phyloP scores from a whole-genome alignment of 805 yeast genomes.

The Candida nonsorbophila region DNA sequence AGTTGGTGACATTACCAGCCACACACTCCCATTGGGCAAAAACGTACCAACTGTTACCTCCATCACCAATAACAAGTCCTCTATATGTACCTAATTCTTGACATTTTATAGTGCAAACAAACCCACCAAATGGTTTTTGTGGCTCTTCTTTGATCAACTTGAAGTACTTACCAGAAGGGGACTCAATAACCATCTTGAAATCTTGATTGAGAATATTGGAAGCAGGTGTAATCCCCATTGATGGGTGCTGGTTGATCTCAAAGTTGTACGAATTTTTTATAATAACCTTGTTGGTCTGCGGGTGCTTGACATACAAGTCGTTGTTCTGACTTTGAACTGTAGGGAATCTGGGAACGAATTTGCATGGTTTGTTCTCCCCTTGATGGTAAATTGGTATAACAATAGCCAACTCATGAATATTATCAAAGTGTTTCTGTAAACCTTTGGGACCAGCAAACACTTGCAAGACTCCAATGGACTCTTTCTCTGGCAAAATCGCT shows the following conservation, averaged over 20 bases:
- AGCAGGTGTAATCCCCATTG: constrained; percentile 41
- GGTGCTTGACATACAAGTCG: constrained; percentile 80
- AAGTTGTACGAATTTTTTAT: constrained; percentile 60
- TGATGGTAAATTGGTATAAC: constrained; percentile 71
- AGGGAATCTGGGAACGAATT: constrained; percentile 69
- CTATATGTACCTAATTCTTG: constrained; percentile 80
- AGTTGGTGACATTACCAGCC: constrained; percentile 12
- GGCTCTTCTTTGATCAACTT: constrained; percentile 50
- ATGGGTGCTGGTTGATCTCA: constrained; percentile 56
- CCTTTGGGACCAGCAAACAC: constrained; percentile 70
- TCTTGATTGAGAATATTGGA: constrained; percentile 32
- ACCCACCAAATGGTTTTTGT: constrained; percentile 44
- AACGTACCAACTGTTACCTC: constrained; percentile 76
- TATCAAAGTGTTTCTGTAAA: constrained; percentile 48
- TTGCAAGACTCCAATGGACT: constrained; percentile 64
- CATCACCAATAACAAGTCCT: constrained; percentile 73
- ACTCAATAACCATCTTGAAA: constrained; percentile 63
- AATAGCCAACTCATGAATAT: constrained; percentile 63
- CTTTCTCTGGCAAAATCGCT: constrained; percentile 70
- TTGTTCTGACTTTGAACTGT: constrained; percentile 62
- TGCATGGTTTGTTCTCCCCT: constrained; percentile 58
- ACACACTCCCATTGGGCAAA: constrained; percentile 87
- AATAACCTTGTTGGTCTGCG: constrained; percentile 65
- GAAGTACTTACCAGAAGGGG: constrained; percentile 78
- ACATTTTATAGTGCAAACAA: constrained; percentile 56